Evolutionary conservation across 345 rosid species (phyloP).

Genomic region (Cardamine chenopodiifolia): DNA sequence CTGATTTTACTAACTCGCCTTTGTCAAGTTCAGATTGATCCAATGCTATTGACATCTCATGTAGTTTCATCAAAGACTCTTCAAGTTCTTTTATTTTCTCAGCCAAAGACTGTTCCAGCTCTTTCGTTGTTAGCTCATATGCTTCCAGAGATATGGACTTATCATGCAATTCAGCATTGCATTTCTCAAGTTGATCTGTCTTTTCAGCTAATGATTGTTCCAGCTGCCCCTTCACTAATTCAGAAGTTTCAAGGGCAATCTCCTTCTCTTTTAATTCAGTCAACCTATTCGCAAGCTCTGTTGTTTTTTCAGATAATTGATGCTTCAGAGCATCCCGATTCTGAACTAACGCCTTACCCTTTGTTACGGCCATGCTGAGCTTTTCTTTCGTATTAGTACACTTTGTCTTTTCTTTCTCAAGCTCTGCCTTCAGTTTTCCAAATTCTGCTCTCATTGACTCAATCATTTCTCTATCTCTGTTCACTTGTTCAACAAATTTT

Average conservation of each 20-base stretch:
- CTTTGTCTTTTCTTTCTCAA: conserved; percentile 77
- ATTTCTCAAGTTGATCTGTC: conserved; percentile 54
- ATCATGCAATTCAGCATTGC: conserved; percentile 53
- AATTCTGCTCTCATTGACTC: conserved; percentile 55
- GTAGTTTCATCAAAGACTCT: conserved; percentile 41
- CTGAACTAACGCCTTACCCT: conserved; percentile 95
- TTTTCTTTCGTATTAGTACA: conserved; percentile 85
- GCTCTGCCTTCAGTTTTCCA: conserved; percentile 58
- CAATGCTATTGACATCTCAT: conserved; percentile 37
- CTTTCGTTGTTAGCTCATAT: conserved; percentile 27
- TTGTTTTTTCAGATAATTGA: conserved; percentile 65
- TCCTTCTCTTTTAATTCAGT: conserved; percentile 66
- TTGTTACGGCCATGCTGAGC: conserved; percentile 93
- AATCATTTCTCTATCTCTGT: conserved; percentile 50
- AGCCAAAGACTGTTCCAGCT: conserved; percentile 43
- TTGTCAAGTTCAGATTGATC: conserved; percentile 42
- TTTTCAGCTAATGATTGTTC: conserved; percentile 43
- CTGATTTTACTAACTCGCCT: conserved; percentile 57
- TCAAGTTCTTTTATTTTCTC: conserved; percentile 43
- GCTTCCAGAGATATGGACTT: conserved; percentile 34
- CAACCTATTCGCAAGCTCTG: conserved; percentile 73
- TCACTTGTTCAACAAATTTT: conserved; percentile 62
- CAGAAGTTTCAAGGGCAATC: conserved; percentile 59
- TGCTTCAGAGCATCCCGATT: conserved; percentile 82
- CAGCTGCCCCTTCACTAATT: conserved; percentile 47